Evolutionary conservation across 2,329 filamentous ascomycete genomes (phyloP), one percentile per base, ranked within the genome.

Genomic region (Davidsoniella eucalypti): DNA sequence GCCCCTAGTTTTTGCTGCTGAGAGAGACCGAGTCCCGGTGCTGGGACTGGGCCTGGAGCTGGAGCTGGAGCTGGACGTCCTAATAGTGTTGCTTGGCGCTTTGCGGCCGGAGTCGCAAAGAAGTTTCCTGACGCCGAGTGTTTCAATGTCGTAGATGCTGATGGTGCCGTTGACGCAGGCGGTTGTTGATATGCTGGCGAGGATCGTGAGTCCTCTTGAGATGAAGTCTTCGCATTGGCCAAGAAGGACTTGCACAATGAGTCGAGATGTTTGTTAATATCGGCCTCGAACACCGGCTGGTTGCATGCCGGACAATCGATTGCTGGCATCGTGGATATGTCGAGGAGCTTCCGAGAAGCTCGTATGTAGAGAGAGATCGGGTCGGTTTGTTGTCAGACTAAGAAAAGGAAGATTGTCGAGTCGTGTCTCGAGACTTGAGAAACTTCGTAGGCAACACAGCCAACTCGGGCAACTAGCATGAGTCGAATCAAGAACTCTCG

Each of bases 201-300:
- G 12, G 46, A 29, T 39, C 33, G 29, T 5, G 44, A 26, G 10
- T 8, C 44, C 14, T 47, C 44, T 18, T 47, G 18, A 2, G 44
- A 38, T 18, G 14, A 23, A 50, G 46, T 49, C 39, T 45, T 61
- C 57, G 57, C 29, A 10, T 68, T 60, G 53, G 82, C 67, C 55
- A 92, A 63, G 61, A 81, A 81, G 36, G 69, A 71, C 54, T 75
- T 65, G 67, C 90, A 96, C 56, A 75, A 76, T 26, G 86, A 90
- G 67, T 96, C 92, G 61, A 96, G 78, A 64, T 96, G 90, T 57
- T 73, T 73, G 66, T 96, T 96, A 70, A 96, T 96, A 57, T 82
- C 76, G 60, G 69, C 68, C 56, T 81, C 67, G 56, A 76, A 81
- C 58, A 92, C 85, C 51, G 72, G 69, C 58, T 83, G 82, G 60